phyloP scores from a whole-genome alignment of 495 filamentous ascomycete genomes.

The Trichoderma gamsii region DNA sequence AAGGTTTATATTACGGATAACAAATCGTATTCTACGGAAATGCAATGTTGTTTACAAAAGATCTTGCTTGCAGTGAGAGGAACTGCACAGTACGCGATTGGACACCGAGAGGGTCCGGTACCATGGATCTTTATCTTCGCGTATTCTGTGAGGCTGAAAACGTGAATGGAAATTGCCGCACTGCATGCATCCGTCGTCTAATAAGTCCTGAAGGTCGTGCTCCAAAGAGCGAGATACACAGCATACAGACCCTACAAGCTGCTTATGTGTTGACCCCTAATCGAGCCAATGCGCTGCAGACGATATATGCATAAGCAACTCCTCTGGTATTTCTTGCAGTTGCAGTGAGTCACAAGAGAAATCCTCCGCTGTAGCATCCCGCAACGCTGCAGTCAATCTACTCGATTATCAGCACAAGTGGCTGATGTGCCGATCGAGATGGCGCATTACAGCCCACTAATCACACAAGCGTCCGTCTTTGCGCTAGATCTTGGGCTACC shows the following conservation, averaged over 20 bases:
- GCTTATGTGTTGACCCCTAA: background rate
- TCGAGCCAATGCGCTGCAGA: background rate
- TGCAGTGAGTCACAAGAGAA: background rate
- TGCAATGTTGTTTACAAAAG: too few relatives aligned
- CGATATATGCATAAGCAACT: background rate
- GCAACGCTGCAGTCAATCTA: too few relatives aligned
- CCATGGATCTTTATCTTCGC: background rate
- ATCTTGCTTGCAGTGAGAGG: too few relatives aligned
- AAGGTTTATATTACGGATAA: background rate
- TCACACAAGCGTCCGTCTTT: background rate
- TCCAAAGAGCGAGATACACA: background rate
- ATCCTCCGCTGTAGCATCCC: too few relatives aligned
- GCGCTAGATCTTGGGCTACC: background rate
- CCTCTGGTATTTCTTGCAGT: background rate
- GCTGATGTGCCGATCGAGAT: background rate
- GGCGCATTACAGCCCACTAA: background rate
- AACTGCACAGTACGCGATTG: background rate
- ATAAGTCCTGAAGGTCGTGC: background rate
- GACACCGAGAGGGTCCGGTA: background rate
- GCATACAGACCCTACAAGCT: background rate
- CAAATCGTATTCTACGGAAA: background rate
- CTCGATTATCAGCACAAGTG: too few relatives aligned
- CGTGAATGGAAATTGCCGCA: background rate
- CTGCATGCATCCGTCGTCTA: slow-evolving; percentile 7
- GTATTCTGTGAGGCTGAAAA: background rate